Evolutionary conservation across 768 basidiomycete species (phyloP), one percentile per base, ranked within the genome.

Genomic region (Russula sp.): DNA sequence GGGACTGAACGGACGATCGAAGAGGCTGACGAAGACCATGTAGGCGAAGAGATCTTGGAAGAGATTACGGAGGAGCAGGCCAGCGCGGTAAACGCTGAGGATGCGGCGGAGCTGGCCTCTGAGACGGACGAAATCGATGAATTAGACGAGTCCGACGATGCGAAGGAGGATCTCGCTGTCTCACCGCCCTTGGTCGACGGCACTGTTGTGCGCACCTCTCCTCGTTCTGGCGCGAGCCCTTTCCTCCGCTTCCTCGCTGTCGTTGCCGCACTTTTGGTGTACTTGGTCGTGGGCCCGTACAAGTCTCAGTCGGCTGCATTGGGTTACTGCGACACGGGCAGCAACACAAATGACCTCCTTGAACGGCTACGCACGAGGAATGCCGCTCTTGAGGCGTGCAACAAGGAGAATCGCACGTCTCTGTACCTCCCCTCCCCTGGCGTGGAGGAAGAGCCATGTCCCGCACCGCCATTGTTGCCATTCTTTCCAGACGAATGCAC

Each of bases 281-380:
- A 73, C 37, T 27, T 68, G 27, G 58, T 64, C 9, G 56, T 63
- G 22, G 34, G 68, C 68, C 77, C 77, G 18, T 89, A 84, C 77
- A 91, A 91, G 75, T 63, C 67, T 13, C 84, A 88, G 67, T 91
- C 91, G 6, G 76, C 85, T 2, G 72, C 78, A 11, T 84, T 94
- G 67, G 91, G 92, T 5, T 94, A 84, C 73, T 94, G 91, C 70
- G 84, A 89, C 65, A 73, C 81, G 40, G 86, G 82, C 20, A 82
- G 73, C 60, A 75, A 78, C 66, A 87, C 84, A 34, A 94, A 88
- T 71, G 72, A 68, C 27, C 75, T 76, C 3, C 73, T 91, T 55
- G 82, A 83, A 61, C 75, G 72, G 14, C 68, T 85, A 20, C 77
- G 80, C 49, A 75, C 74, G 6, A 75, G 75, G 48, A 74, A 81